Evolutionary conservation across 177 flowering plant species (phyloP).

Genomic region (Tripterygium wilfordii): DNA sequence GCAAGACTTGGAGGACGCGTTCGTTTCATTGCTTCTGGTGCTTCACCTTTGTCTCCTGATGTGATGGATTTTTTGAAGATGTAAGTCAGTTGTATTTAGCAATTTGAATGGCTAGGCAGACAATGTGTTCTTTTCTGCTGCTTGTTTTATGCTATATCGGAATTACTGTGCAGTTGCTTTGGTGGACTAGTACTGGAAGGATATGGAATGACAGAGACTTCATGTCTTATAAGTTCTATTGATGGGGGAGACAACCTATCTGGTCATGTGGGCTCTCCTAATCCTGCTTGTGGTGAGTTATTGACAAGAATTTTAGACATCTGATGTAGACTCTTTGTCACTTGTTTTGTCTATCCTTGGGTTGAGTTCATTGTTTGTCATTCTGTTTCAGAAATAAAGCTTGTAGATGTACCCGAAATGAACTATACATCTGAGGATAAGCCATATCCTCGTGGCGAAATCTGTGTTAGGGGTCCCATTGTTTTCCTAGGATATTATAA

Average conservation of each 20-base stretch:
- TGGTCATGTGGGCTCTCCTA: conserved; percentile 98
- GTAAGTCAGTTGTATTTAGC: conserved; percentile 46
- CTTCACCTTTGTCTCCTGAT: conserved; percentile 98
- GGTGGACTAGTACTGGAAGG: conserved; percentile 81
- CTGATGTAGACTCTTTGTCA: not conserved
- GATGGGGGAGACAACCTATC: conserved; percentile 57
- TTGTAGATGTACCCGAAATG: conserved; percentile 98
- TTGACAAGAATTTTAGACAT: not conserved
- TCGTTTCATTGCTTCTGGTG: conserved; percentile 79
- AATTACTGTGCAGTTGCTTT: conserved; percentile 60
- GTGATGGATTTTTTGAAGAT: conserved; percentile 87
- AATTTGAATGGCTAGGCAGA: not conserved
- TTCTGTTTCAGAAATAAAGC: conserved; percentile 78
- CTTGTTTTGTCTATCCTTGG: not conserved
- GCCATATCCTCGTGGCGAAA: conserved; percentile 97
- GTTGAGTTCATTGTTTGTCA: conserved; percentile 2
- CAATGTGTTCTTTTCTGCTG: not conserved
- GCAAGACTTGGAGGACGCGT: conserved; percentile 91
- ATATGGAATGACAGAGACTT: conserved; percentile 97
- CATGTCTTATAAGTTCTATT: conserved; percentile 73
- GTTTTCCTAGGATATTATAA: conserved; percentile 85
- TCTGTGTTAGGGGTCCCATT: conserved; percentile 91
- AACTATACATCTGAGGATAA: conserved; percentile 84
- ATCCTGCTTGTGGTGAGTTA: conserved; percentile 88
- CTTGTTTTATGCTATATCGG: not conserved